These are phyloP conservation scores for Ploettnerulaceae sp. DNA, from an alignment of 2,329 filamentous ascomycete species.

Conservation along the genomic window DNA sequence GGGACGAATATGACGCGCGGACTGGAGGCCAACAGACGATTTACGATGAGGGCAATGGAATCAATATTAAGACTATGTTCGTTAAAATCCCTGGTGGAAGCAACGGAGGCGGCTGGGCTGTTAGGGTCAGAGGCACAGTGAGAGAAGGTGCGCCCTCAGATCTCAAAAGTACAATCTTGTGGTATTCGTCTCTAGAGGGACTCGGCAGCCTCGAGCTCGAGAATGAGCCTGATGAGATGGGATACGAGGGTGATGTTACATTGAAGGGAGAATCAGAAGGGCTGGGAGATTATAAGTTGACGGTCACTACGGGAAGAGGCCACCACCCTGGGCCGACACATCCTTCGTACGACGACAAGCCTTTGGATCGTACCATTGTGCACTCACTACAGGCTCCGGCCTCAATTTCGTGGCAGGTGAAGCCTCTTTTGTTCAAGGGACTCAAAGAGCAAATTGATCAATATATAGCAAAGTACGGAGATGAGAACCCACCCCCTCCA, in stretches of 20 bases:
- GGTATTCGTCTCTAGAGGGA: slow-evolving; percentile 79
- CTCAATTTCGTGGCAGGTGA: slow-evolving; percentile 78
- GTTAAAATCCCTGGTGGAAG: slow-evolving; percentile 84
- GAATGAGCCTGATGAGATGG: slow-evolving; percentile 48
- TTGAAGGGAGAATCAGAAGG: slow-evolving; percentile 65
- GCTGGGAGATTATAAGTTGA: slow-evolving; percentile 75
- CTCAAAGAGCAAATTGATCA: slow-evolving; percentile 60
- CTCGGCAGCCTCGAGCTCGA: slow-evolving; percentile 60
- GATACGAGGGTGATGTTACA: slow-evolving; percentile 57
- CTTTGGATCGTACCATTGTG: slow-evolving; percentile 71
- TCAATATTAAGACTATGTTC: slow-evolving; percentile 91
- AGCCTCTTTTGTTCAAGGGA: slow-evolving; percentile 59
- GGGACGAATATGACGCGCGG: slow-evolving; percentile 93
- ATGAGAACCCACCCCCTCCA: slow-evolving; percentile 70
- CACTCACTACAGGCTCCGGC: slow-evolving; percentile 62
- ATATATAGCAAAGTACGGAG: slow-evolving; percentile 53
- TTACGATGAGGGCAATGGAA: slow-evolving; percentile 79
- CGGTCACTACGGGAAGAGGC: slow-evolving; percentile 66
- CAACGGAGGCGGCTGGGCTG: slow-evolving; percentile 89
- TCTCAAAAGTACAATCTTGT: slow-evolving; percentile 72
- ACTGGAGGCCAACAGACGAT: slow-evolving; percentile 85
- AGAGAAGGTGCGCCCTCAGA: slow-evolving; percentile 62
- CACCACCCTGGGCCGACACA: slow-evolving; percentile 61
- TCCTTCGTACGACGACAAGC: slow-evolving; percentile 61
- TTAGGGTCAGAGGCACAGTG: slow-evolving; percentile 76